Conservation (phyloP, 129 eudicot species). For the Chrysanthemum makinoi region DNA sequence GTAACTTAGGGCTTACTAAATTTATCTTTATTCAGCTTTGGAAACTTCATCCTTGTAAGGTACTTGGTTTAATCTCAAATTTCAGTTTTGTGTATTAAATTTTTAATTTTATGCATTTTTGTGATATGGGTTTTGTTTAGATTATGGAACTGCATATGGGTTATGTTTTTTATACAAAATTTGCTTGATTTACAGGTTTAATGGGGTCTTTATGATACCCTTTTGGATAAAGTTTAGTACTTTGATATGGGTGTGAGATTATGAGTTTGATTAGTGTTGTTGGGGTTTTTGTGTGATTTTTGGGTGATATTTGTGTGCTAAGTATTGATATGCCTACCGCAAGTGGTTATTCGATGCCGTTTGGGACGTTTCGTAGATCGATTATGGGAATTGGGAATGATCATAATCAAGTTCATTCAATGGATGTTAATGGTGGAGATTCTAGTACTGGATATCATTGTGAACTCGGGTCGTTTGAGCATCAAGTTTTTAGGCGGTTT, state of each 20-base stretch:
- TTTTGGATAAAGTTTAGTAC: neutral
- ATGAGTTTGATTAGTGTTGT: constrained; percentile 15
- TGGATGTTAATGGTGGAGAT: constrained; percentile 41
- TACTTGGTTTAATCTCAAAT: constrained; percentile 16
- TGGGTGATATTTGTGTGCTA: neutral
- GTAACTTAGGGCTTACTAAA: constrained; percentile 31
- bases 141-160: constrained; percentile 1
- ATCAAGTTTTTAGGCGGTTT: constrained; percentile 47
- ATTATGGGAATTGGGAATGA: constrained; percentile 47
- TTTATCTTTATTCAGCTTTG: constrained; percentile 22
- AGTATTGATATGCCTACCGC: constrained; percentile 45
- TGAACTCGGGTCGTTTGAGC: constrained; percentile 52
- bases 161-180: constrained; percentile 25
- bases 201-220: constrained; percentile 14
- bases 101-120: neutral
- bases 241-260: constrained; percentile 12
- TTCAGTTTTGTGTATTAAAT: neutral
- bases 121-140: neutral
- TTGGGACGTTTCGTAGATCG: constrained; percentile 66
- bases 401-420: constrained; percentile 54
- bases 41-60: constrained; percentile 30
- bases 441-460: constrained; percentile 36
- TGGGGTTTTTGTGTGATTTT: constrained; percentile 12
- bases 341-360: constrained; percentile 55
- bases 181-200: constrained; percentile 27